Percentiles rank a stretch among this genome's conserved stretches.
Conservation (phyloP, 164 flowering plant species). For the Vitis rupestris region DNA sequence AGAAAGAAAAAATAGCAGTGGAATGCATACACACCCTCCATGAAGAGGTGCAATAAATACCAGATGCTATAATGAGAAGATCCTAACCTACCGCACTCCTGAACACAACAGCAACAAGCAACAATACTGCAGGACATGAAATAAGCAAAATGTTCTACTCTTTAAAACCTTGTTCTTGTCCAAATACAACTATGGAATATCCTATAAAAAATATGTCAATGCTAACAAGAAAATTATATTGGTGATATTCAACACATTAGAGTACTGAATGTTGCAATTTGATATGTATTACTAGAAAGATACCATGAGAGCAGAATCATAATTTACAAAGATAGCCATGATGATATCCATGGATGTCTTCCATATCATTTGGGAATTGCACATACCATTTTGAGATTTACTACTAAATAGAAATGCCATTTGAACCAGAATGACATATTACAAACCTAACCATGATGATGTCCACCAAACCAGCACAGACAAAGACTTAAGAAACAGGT, state of each 20-base stretch:
- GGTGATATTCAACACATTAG: neutral
- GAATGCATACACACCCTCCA: too few relatives aligned
- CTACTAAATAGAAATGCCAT: conserved; percentile 11
- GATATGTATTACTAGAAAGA: neutral
- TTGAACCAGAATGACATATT: conserved; percentile 14
- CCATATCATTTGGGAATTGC: conserved; percentile 3
- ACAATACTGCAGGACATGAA: too few relatives aligned
- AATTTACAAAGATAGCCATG: conserved; percentile 8
- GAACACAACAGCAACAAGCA: too few relatives aligned
- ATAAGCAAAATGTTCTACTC: too few relatives aligned
- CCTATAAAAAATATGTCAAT: neutral
- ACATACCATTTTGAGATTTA: conserved; percentile 8
- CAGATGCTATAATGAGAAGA: too few relatives aligned
- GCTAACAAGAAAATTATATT: neutral
- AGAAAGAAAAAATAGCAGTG: too few relatives aligned
- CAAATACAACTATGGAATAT: neutral
- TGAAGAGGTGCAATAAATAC: too few relatives aligned
- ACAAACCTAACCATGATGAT: conserved; percentile 17
- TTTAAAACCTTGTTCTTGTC: neutral
- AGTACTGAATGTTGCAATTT: neutral
- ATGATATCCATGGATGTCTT: neutral
- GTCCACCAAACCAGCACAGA: conserved; percentile 30
- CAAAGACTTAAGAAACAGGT: conserved; percentile 17
- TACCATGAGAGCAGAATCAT: conserved; percentile 1
- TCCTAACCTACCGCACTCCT: too few relatives aligned